phyloP scores from a whole-genome alignment of 495 filamentous ascomycete species.

The Penicillium antarcticum region DNA sequence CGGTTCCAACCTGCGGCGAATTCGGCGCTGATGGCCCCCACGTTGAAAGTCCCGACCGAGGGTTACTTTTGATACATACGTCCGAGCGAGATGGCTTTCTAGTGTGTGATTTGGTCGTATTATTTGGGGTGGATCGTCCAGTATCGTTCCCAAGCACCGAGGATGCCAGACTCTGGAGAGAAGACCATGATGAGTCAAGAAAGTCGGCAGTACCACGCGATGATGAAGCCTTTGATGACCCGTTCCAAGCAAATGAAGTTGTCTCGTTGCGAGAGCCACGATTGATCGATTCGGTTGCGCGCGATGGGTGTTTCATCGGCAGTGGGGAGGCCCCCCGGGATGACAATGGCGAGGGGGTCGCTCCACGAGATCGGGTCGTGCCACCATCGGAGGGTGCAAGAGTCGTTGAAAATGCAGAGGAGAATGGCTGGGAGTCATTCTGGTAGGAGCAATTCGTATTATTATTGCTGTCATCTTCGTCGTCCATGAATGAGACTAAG shows the following conservation, averaged over 20 bases:
- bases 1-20: conserved; percentile 45
- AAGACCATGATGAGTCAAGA: conserved; percentile 52
- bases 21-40: conserved; percentile 54
- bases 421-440: conserved; percentile 26
- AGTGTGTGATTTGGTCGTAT: conserved; percentile 25
- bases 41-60: conserved; percentile 34
- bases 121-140: conserved; percentile 30
- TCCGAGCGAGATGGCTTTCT: conserved; percentile 47
- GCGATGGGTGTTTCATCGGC: conserved; percentile 44
- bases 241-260: conserved; percentile 29
- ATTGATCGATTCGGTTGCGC: conserved; percentile 26
- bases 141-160: conserved; percentile 49
- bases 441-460: conserved; percentile 14
- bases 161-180: conserved; percentile 51
- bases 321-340: conserved; percentile 47
- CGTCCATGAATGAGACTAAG: conserved; percentile 40
- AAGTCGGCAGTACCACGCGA: conserved; percentile 41
- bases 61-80: conserved; percentile 35
- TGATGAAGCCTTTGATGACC: conserved; percentile 24
- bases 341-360: conserved; percentile 41
- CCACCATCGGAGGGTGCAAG: conserved; percentile 22
- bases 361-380: conserved; percentile 35
- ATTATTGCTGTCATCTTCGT: conserved; percentile 26
- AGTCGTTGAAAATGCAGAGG: conserved; percentile 32
- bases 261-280: conserved; percentile 18